Percentiles rank a stretch among this genome's conserved stretches.
Conservation (phyloP, 208 protist species). For the Leishmania amazonensis region DNA sequence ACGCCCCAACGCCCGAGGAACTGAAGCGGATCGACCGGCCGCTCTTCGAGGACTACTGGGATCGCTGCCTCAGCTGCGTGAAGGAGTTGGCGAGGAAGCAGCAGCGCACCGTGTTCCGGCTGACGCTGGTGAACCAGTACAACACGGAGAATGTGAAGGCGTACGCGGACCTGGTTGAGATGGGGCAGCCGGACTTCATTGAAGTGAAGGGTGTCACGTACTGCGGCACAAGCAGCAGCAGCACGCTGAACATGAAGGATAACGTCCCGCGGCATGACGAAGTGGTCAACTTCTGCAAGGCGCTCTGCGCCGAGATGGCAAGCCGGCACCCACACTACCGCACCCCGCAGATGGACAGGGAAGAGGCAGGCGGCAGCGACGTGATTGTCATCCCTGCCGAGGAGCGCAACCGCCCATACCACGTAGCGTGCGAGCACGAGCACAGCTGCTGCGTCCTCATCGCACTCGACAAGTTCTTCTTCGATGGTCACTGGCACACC, state of each 20-base stretch:
- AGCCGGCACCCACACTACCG: conserved; percentile 43
- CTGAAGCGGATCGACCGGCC: conserved; percentile 93
- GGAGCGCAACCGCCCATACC: conserved; percentile 70
- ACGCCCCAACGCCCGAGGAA: conserved; percentile 90
- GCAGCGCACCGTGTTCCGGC: conserved; percentile 96
- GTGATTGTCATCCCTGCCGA: conserved; percentile 34
- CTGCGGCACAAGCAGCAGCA: conserved; percentile 87
- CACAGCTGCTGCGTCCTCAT: conserved; percentile 94
- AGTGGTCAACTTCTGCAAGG: conserved; percentile 89
- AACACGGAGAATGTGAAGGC: conserved; percentile 80
- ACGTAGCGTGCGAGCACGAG: conserved; percentile 92
- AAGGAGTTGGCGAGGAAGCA: conserved; percentile 78
- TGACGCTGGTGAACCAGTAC: conserved; percentile 96
- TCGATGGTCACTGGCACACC: conserved; percentile 82
- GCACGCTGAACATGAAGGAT: conserved; percentile 89
- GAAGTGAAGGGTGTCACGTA: conserved; percentile 96
- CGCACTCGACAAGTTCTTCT: conserved; percentile 83
- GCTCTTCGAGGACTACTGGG: conserved; percentile 96
- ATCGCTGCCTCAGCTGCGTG: conserved; percentile 92
- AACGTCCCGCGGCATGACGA: conserved; percentile 96
- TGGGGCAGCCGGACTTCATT: conserved; percentile 94
- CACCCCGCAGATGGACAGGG: conserved; percentile 31
- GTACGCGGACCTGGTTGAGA: conserved; percentile 88
- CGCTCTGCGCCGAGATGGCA: conserved; percentile 60
- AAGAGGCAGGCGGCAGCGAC: conserved; percentile 2